Evolutionary conservation across 2,329 filamentous ascomycete species (phyloP).

Genomic region (Orbilia oligospora): DNA sequence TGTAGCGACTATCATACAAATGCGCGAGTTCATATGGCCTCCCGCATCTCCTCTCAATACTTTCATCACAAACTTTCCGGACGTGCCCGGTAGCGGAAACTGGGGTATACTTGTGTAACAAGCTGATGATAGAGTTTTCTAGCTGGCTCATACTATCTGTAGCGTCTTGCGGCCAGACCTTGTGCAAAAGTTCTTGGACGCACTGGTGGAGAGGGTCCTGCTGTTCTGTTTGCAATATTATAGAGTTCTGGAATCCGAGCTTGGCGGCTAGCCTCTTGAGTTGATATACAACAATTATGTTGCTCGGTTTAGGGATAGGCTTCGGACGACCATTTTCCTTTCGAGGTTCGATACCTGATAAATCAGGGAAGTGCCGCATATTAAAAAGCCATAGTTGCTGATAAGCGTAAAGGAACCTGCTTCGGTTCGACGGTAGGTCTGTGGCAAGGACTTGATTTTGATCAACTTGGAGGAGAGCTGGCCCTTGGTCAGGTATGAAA

Average conservation of each 20-base stretch:
- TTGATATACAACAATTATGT: no score
- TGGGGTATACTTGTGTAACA: not conserved
- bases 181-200: slow-evolving; percentile 15
- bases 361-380: slow-evolving; percentile 22
- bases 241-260: no score
- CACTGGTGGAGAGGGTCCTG: not conserved
- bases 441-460: not conserved
- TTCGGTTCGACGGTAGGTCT: not conserved
- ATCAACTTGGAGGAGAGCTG: not conserved
- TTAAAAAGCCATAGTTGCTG: slow-evolving; percentile 29
- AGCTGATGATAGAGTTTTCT: not conserved
- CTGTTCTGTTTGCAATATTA: no score
- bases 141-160: not conserved
- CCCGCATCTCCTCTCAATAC: slow-evolving; percentile 12
- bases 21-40: slow-evolving; percentile 16
- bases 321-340: slow-evolving; percentile 19
- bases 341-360: not conserved
- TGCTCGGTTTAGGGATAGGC: not conserved
- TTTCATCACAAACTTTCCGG: not conserved
- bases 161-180: slow-evolving; percentile 18
- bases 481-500: not conserved
- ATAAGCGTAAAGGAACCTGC: slow-evolving; percentile 13
- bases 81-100: not conserved
- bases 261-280: no score
- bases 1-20: slow-evolving; percentile 6